A percentile compares a stretch with the other conserved stretches of the same genome.
Evolutionary conservation across 169 alveolate species (phyloP).

Genomic region (Plasmodium fragile): DNA sequence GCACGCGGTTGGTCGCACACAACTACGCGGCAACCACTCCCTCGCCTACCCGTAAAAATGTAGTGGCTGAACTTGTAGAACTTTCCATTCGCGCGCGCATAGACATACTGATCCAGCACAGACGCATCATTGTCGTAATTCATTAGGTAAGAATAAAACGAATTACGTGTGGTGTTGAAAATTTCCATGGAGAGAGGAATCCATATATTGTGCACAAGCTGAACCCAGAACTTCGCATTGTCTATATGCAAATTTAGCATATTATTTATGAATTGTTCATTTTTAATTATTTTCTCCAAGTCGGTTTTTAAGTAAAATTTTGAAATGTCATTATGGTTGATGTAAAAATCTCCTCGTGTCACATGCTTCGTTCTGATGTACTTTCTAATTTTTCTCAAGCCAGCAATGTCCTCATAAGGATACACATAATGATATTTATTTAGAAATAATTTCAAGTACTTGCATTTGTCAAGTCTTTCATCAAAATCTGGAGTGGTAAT

Average conservation of each 20-base stretch:
- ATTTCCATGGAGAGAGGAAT: slow-evolving; percentile 46
- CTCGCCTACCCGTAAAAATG: slow-evolving; percentile 49
- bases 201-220: slow-evolving; percentile 70
- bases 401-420: slow-evolving; percentile 47
- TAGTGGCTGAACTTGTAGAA: slow-evolving; percentile 63
- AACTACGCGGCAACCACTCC: background rate
- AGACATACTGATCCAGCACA: slow-evolving; percentile 36
- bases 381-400: slow-evolving; percentile 47
- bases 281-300: slow-evolving; percentile 53
- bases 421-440: slow-evolving; percentile 66
- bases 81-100: slow-evolving; percentile 9
- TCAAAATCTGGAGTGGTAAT: slow-evolving; percentile 71
- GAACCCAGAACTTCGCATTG: slow-evolving; percentile 74
- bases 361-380: slow-evolving; percentile 15
- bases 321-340: slow-evolving; percentile 52
- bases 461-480: slow-evolving; percentile 58
- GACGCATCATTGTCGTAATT: slow-evolving; percentile 26
- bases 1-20: background rate
- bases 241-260: slow-evolving; percentile 70
- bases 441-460: slow-evolving; percentile 58
- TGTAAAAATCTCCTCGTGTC: slow-evolving; percentile 32
- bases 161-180: slow-evolving; percentile 9
- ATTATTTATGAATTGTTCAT: slow-evolving; percentile 66
- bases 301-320: slow-evolving; percentile 65
- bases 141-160: slow-evolving; percentile 45